Conservation (phyloP, 495 filamentous ascomycete genomes). For the Aspergillus panamensis region DNA sequence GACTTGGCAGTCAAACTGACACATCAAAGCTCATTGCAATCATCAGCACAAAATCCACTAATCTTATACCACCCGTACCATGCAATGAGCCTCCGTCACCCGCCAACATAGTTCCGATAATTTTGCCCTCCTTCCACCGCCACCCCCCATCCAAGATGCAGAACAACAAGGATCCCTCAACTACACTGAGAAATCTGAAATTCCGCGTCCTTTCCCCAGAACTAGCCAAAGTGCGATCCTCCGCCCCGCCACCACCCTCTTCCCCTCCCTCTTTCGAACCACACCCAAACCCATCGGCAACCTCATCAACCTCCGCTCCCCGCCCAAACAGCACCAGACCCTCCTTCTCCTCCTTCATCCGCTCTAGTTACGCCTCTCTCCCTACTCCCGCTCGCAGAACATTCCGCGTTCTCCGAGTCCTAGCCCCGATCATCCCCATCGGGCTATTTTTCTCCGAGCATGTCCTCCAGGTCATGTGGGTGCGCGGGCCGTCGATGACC, state of each 20-base stretch:
- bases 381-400: constrained; percentile 28
- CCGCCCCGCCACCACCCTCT: not conserved
- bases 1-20: no score
- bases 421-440: constrained; percentile 60
- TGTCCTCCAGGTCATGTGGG: constrained; percentile 58
- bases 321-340: constrained; percentile 8
- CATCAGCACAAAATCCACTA: no score
- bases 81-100: no score
- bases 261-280: not conserved
- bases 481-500: constrained; percentile 72
- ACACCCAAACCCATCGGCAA: not conserved
- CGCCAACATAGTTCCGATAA: no score
- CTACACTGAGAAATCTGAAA: constrained; percentile 5
- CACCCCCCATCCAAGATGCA: not conserved
- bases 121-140: no score
- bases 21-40: no score
- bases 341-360: constrained; percentile 30
- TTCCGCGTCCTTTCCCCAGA: constrained; percentile 26
- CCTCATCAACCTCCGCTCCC: not conserved
- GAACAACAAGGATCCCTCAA: not conserved
- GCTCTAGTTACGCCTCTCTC: constrained; percentile 33
- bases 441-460: constrained; percentile 61
- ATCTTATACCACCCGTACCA: no score
- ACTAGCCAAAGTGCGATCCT: constrained; percentile 21
- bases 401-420: constrained; percentile 43